These are phyloP conservation scores for Lactarius evosmus DNA, from an alignment of 768 basidiomycete species.

Conservation along the genomic window DNA sequence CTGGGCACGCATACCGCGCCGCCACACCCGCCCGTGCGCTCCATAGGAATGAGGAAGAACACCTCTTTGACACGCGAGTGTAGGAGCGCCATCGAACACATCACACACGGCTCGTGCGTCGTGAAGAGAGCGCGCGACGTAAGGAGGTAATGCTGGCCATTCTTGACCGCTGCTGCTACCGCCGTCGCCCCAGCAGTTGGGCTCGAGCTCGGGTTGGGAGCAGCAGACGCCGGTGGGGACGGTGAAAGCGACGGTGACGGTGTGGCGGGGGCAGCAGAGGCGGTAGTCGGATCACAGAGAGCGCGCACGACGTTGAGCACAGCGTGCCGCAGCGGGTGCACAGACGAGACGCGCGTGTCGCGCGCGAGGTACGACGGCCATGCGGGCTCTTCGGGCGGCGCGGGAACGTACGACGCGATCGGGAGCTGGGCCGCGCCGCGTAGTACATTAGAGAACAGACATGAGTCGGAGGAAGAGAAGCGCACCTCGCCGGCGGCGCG, in stretches of 20 bases:
- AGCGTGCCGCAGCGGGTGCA: slow-evolving; percentile 84
- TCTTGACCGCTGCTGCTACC: slow-evolving; percentile 31
- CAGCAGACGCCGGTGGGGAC: slow-evolving; percentile 22
- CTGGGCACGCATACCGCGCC: slow-evolving; percentile 70
- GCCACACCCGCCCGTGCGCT: slow-evolving; percentile 83
- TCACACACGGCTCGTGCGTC: slow-evolving; percentile 95
- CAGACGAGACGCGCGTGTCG: slow-evolving; percentile 67
- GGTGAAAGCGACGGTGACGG: slow-evolving; percentile 14
- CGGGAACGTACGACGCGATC: slow-evolving; percentile 67
- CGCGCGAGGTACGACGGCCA: slow-evolving; percentile 47
- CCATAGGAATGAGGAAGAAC: slow-evolving; percentile 69
- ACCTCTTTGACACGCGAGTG: slow-evolving; percentile 94
- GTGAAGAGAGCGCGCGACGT: slow-evolving; percentile 82
- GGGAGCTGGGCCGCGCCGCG: slow-evolving; percentile 50
- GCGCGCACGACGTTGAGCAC: slow-evolving; percentile 70
- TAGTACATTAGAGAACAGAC: not conserved
- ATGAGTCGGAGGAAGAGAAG: not conserved
- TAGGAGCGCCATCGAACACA: slow-evolving; percentile 95
- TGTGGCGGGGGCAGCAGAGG: slow-evolving; percentile 6
- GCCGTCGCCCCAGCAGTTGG: slow-evolving; percentile 15
- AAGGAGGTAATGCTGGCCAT: slow-evolving; percentile 83
- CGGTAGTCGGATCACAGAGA: slow-evolving; percentile 49
- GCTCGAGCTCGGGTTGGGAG: slow-evolving; percentile 21
- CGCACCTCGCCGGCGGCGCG: slow-evolving; percentile 57
- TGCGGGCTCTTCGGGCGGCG: slow-evolving; percentile 42